phyloP scores from a whole-genome alignment of 805 yeast genomes.

The Debaryomyces prosopidis region DNA sequence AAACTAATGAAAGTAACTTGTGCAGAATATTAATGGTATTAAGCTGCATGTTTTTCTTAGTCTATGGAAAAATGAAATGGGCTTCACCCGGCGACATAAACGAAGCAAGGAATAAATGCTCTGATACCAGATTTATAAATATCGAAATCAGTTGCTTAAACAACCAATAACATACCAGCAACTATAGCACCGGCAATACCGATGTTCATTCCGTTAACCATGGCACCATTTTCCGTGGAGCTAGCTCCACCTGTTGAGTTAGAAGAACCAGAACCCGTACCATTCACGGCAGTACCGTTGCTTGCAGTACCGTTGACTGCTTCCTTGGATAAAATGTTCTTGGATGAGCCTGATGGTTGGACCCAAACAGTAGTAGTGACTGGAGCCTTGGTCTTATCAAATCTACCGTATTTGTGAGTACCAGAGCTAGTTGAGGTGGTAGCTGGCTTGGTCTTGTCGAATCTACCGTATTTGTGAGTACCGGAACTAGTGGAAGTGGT shows the following conservation, averaged over 20 bases:
- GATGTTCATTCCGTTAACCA: constrained; percentile 18
- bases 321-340: background rate
- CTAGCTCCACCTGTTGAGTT: constrained; percentile 21
- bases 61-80: too few relatives aligned
- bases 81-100: too few relatives aligned
- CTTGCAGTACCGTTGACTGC: background rate
- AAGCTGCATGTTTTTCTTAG: too few relatives aligned
- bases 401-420: constrained; percentile 35
- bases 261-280: constrained; percentile 15
- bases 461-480: constrained; percentile 31
- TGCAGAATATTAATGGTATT: too few relatives aligned
- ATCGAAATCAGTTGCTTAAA: constrained; percentile 21
- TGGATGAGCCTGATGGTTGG: constrained; percentile 4
- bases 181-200: constrained; percentile 46
- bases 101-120: too few relatives aligned
- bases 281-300: constrained; percentile 6
- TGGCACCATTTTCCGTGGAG: constrained; percentile 23
- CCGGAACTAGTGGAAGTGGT: constrained; percentile 14
- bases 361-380: constrained; percentile 29
- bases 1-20: too few relatives aligned
- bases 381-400: constrained; percentile 37
- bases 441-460: constrained; percentile 35
- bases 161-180: constrained; percentile 51
- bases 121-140: too few relatives aligned
- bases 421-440: constrained; percentile 31